A percentile compares a stretch with the other conserved stretches of the same genome.
phyloP scores from a whole-genome alignment of 306 rosid species.

The Quillaja saponaria region DNA sequence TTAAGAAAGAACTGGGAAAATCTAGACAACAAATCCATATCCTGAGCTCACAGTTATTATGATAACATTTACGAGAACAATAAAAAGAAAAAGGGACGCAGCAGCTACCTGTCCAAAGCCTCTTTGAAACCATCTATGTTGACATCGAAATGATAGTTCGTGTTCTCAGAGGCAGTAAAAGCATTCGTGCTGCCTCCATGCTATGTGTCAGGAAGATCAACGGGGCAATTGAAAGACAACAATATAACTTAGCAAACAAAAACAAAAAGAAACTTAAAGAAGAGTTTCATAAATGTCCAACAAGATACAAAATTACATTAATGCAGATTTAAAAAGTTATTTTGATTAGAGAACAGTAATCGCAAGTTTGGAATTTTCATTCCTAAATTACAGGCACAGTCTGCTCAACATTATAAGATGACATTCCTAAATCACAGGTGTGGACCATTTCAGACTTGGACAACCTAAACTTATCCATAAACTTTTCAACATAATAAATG shows the following conservation, averaged over 20 bases:
- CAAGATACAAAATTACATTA: no score
- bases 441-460: no score
- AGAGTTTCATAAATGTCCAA: background rate
- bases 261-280: background rate
- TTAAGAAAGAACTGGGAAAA: slow-evolving; percentile 92
- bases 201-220: slow-evolving; percentile 41
- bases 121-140: slow-evolving; percentile 83
- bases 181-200: slow-evolving; percentile 93
- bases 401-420: no score
- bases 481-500: no score
- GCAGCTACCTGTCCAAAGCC: slow-evolving; percentile 85
- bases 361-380: background rate
- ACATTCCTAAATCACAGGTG: no score
- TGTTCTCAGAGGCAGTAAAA: slow-evolving; percentile 64
- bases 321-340: no score
- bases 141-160: slow-evolving; percentile 81
- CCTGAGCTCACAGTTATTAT: slow-evolving; percentile 20
- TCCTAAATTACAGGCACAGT: no score
- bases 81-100: slow-evolving; percentile 18
- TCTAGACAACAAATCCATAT: slow-evolving; percentile 48
- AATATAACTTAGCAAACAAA: slow-evolving; percentile 24
- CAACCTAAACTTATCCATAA: no score
- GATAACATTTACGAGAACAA: background rate
- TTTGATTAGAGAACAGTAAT: no score
- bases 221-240: background rate